Evolutionary conservation across 805 yeast species (phyloP), one percentile per base, ranked within the genome.

Genomic region (Candida koratica): DNA sequence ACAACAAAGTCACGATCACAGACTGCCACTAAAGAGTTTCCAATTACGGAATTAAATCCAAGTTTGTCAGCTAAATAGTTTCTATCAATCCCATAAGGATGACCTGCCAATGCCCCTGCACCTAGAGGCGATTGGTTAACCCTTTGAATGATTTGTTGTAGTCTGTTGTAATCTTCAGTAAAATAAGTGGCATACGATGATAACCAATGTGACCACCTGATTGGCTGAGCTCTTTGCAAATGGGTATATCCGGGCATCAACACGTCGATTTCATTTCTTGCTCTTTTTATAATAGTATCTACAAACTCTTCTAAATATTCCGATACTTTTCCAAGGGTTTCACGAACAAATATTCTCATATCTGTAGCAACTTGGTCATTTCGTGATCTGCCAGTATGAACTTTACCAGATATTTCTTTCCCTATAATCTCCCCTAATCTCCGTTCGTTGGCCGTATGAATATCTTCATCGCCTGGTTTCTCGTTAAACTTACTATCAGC

Each of bases 321-420:
- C 3, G 76, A 66, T 35, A 86, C 58, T 51, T 81, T 71, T n/a
- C 66, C 71, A 44, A 93, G 67, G 46, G 79, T 75, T 50, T 81
- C 89, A 53, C 96, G 81, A 38, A 93, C 96, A 49, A 77, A 90
- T 17, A 93, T 77, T 61, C 99, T 77, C 95, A 93, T 86, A 57
- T 93, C 98, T n/a, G 97, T 90, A 30, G 96, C 98, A 34, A 89
- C 97, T 69, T 93, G 99, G 61, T 93, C 99, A 55, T 93, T 93
- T 73, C 99, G 81, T 31, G 96, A 85, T 58, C 99, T 79, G 43
- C 99, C 99, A n/a, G 99, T 93, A 61, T 93, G 99, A 19, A 93
- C 97, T 54, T 93, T 93, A 26, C 99, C 99, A 11, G 97, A 85
- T 56, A 93, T 90, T 37, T 78, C 79, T 52, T 79, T 80, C 38